Conservation (phyloP, 805 yeast genomes). For the Candida succiphila region DNA sequence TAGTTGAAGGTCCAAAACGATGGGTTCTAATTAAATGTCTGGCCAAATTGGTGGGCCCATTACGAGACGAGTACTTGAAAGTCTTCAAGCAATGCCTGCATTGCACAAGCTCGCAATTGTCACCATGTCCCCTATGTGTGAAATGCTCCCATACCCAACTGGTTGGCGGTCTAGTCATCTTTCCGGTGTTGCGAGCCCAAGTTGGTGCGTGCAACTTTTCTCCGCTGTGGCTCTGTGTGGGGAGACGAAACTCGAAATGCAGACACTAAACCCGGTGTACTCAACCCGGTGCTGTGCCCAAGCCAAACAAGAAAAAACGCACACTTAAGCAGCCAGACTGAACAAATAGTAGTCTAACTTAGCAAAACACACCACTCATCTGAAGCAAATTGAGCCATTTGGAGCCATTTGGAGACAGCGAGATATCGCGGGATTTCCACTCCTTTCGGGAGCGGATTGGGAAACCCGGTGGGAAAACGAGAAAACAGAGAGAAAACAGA, state of each 20-base stretch:
- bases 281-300: too few relatives aligned
- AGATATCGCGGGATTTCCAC: too few relatives aligned
- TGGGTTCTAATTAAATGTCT: conserved; percentile 22
- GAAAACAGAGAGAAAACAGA: too few relatives aligned
- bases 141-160: conserved; percentile 27
- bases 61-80: conserved; percentile 21
- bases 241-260: background rate
- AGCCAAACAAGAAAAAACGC: too few relatives aligned
- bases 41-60: conserved; percentile 25
- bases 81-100: conserved; percentile 19
- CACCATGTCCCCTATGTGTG: conserved; percentile 15
- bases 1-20: conserved; percentile 14
- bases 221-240: background rate
- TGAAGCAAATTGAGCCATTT: too few relatives aligned
- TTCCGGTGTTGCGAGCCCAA: background rate
- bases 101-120: conserved; percentile 14
- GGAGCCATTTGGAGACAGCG: too few relatives aligned
- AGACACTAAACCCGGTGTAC: too few relatives aligned
- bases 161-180: conserved; percentile 25
- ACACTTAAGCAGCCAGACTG: too few relatives aligned
- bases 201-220: background rate
- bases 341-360: too few relatives aligned
- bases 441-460: too few relatives aligned
- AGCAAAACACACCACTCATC: too few relatives aligned
- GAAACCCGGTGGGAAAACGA: too few relatives aligned